Conservation (phyloP, 257 asterid species). For the Marsdenia floribunda region DNA sequence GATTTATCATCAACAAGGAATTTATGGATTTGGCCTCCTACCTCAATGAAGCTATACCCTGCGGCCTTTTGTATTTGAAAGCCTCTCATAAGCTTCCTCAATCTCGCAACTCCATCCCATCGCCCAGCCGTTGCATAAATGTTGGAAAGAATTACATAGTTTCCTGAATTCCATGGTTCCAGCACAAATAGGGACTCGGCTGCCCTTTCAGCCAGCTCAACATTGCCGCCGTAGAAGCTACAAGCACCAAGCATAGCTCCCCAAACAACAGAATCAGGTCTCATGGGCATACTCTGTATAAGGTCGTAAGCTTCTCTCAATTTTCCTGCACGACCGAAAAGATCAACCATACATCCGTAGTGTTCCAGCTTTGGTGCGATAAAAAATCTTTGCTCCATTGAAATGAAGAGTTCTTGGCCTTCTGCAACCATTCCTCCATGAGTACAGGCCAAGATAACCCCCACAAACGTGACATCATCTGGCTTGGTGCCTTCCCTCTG, state of each 20-base stretch:
- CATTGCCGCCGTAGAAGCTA: constrained; percentile 69
- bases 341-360: constrained; percentile 87
- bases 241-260: constrained; percentile 81
- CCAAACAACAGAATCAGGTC: constrained; percentile 82
- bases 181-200: constrained; percentile 46
- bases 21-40: constrained; percentile 64
- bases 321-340: constrained; percentile 71
- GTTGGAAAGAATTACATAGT: constrained; percentile 81
- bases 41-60: constrained; percentile 81
- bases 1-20: constrained; percentile 70
- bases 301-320: constrained; percentile 60
- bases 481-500: constrained; percentile 53
- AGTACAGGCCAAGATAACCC: constrained; percentile 74
- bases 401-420: constrained; percentile 23
- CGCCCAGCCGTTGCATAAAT: constrained; percentile 55
- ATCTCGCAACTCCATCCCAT: constrained; percentile 69
- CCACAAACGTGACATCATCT: constrained; percentile 85
- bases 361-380: constrained; percentile 37
- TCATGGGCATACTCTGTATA: constrained; percentile 66
- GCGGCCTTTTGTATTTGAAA: constrained; percentile 58
- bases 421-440: constrained; percentile 68
- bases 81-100: constrained; percentile 72
- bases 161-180: constrained; percentile 83
- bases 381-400: constrained; percentile 6
- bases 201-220: constrained; percentile 68